These are phyloP conservation scores for Aureobasidium sp. DNA, from an alignment of 2,329 filamentous ascomycete species.

Conservation along the genomic window DNA sequence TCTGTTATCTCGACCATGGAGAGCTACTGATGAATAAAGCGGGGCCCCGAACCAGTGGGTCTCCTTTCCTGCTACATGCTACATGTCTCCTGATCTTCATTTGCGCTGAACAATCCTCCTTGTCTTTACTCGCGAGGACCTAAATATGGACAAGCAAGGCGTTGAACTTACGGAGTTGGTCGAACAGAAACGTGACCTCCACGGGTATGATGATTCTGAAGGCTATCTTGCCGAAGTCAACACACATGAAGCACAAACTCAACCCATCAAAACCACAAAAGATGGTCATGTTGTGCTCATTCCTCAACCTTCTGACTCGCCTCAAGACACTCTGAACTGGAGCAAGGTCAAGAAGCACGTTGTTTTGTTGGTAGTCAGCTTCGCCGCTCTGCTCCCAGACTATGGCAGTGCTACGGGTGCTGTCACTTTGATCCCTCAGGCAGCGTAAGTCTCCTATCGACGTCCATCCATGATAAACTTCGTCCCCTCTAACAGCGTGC, in stretches of 20 bases:
- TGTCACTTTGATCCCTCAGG: slow-evolving; percentile 33
- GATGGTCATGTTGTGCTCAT: slow-evolving; percentile 2
- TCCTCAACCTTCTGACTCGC: slow-evolving; percentile 19
- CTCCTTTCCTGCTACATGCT: neutral
- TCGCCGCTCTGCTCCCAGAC: slow-evolving; percentile 32
- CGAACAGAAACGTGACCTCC: neutral
- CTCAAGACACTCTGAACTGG: slow-evolving; percentile 24
- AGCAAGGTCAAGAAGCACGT: slow-evolving; percentile 30
- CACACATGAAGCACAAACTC: neutral
- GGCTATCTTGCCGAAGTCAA: neutral
- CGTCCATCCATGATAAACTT: slow-evolving; percentile 9
- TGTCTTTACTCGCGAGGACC: neutral
- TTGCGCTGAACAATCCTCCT: neutral
- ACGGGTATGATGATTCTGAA: neutral
- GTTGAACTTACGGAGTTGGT: neutral
- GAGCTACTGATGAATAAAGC: neutral
- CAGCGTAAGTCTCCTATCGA: slow-evolving; percentile 15
- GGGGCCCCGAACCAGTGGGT: neutral
- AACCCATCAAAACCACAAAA: neutral
- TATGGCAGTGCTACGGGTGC: slow-evolving; percentile 35
- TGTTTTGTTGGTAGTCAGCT: slow-evolving; percentile 30
- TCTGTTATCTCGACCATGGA: neutral
- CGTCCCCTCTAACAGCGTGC: neutral
- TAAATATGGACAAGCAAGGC: neutral
- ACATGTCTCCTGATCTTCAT: neutral